Base-by-base conservation (phyloP, 2,329 filamentous ascomycete genomes). In the Alternaria sp. region DNA sequence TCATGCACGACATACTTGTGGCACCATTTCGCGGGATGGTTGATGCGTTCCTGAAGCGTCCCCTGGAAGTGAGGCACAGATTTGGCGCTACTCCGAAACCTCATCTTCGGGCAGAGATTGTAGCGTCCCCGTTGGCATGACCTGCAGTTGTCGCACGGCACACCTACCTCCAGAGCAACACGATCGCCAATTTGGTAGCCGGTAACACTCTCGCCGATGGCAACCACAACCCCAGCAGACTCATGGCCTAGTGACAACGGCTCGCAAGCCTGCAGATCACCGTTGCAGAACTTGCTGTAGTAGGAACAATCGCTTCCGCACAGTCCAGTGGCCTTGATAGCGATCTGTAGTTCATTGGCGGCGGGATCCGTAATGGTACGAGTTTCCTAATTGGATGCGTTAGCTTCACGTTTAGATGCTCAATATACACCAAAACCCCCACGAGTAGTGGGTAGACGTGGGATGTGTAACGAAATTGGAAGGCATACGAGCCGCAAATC, bases 241-340 rank as follows among this genome's bases (percentile, higher is more conserved):
- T 81, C 80, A 47, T 81, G 79, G 44, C 80, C 79, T 4, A 91
- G 84, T 6, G 88, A 89, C 30, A 91, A 81, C 26, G 90, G 89
- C 64, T 86, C 84, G 67, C 87, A 89, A 50, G 88, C 88, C 70
- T 89, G 89, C 54, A 91, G 84, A 77, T 90, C 89, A 49, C 89
- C 89, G 73, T 91, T 91, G 79, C 88, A 88, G 73, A 90, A 91
- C 72, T 90, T 90, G 77, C 87, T 90, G 82, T 90, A 91, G 79
- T 91, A 91, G 57, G 88, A 88, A 57, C 91, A 86, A 77, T 91
- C 89, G 8, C 88, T 91, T 59, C 89, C 89, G 76, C 89, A 91
- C 70, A 91, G 88, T 40, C 89, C 89, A 23, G 89, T 91, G 7
- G 87, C 85, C 71, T 86, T 87, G 77, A 91, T 83, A 69, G 87